Base-by-base conservation (phyloP, 2,329 filamentous ascomycete genomes). In the Talaromyces funiculosus region DNA sequence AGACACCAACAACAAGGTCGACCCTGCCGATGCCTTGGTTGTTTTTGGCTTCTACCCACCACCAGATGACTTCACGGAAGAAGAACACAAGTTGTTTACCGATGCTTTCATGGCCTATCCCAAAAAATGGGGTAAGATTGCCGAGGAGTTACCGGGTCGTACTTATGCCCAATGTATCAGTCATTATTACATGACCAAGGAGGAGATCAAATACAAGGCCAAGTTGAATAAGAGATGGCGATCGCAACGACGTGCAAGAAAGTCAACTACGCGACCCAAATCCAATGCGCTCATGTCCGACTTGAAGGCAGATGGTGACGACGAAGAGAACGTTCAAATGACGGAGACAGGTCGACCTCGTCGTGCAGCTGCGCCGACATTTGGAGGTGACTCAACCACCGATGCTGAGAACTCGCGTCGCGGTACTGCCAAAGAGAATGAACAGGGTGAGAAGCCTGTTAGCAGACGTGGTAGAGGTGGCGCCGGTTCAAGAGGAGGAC, bases 101-200 rank as follows among this genome's bases (percentile, higher is more conserved):
- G 72, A 79, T 58, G 77, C 78, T 16, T 81, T 80, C 64, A 77
- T 79, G 71, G 70, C 74, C 4, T 68, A 75, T 58, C 79, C 79
- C 2, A 81, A 81, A 71, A 78, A 77, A 70, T 81, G 79, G 77
- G 78, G 79, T 22, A 79, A 79, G 64, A 81, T 81, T 62, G 79
- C 79, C 3, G 76, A 79, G 55, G 69, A 72, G 24, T 64, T 81
- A 26, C 76, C 78, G 37, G 76, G 75, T 12, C 75, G 79, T 22
- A 73, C 74, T 38, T 81, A 77, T 68, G 73, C 78, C 64, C 74
- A 81, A 59, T 81, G 79, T 62, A 80, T 81, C 54, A 67, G 76
- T 57, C 79, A 81, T 64, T 81, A 81, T 63, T 81, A 81, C 64
- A 68, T 79, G 59, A 81, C 79, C 3, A 81, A 81, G 64, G 73